phyloP scores from a whole-genome alignment of 2,329 filamentous ascomycete species.

The Diplodia sapinea region DNA sequence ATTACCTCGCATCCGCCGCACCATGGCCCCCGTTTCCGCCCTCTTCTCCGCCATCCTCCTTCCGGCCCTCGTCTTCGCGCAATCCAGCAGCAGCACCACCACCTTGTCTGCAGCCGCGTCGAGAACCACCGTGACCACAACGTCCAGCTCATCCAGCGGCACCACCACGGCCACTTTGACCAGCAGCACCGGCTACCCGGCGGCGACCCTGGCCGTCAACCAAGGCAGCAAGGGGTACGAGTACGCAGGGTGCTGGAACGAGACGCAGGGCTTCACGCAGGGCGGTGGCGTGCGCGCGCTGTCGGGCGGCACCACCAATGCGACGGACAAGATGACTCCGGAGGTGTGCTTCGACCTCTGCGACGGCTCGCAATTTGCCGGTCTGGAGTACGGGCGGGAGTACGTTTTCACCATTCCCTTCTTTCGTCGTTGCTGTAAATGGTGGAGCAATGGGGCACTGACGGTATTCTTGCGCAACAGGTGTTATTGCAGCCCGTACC shows the following conservation, averaged over 20 bases:
- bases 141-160: not conserved
- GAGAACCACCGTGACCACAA: not conserved
- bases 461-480: not conserved
- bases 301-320: slow-evolving; percentile 19
- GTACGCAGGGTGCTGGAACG: slow-evolving; percentile 30
- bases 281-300: slow-evolving; percentile 25
- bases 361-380: slow-evolving; percentile 17
- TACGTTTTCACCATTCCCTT: not conserved
- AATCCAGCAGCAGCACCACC: not conserved
- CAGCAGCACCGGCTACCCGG: not conserved
- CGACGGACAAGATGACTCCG: slow-evolving; percentile 18
- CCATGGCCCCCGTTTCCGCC: slow-evolving; percentile 7
- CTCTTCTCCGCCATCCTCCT: slow-evolving; percentile 6
- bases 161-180: not conserved
- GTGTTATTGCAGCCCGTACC: slow-evolving; percentile 25
- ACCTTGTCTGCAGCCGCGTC: not conserved
- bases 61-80: slow-evolving; percentile 11
- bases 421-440: not conserved
- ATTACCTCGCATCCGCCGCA: not conserved
- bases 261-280: slow-evolving; percentile 19
- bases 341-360: slow-evolving; percentile 17
- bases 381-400: slow-evolving; percentile 29
- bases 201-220: slow-evolving; percentile 21
- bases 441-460: not conserved
- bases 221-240: slow-evolving; percentile 10